Base-by-base conservation (phyloP, 805 yeast species). In the Candida endomychidarum region DNA sequence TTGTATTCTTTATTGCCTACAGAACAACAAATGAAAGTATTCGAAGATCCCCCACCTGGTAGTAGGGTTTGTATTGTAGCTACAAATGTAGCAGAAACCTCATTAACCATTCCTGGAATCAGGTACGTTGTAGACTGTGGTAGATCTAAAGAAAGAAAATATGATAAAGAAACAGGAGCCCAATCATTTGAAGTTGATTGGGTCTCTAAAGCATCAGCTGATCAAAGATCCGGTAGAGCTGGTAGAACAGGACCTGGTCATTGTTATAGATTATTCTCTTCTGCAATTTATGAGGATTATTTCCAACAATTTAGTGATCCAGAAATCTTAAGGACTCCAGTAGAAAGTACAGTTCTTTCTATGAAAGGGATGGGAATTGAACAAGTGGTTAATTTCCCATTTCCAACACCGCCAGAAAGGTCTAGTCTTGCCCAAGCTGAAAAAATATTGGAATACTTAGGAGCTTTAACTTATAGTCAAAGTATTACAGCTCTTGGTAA, bases 171-270 rank as follows among this genome's bases (percentile, higher is more conserved):
- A 21, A 86, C 88, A 9, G 95, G 96, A 3, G 95, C 93, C 23
- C 98, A 91, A 63, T 85, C 95, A 44, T 95, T 85, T 62, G 93
- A 86, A 54, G 74, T 93, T 36, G 84, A 79, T 40, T 93, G 97
- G 97, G 72, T 90, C 3, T 84, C 96, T 34, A 89, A 93, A 53
- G 99, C 99, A 1, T 84, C 96, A 43, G 91, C 98, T 0, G 93
- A 80, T 50, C 99, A 93, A 69, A 77, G 99, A 67, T 67, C 95
- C 14, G 98, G 98, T 57, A 81, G 98, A 71, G 98, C 98, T 37
- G 98, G 97, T 58, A 83, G 98, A 74, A 90, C 96, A 0, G 99
- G 98, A 0, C 97, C 99, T 0, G 99, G 99, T 43, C 98, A 93
- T 56, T 87, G 96, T 59, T 93, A 93, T 59, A 70, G 99, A 45